Percentiles rank a stretch among this genome's conserved stretches.
Evolutionary conservation across 305 asterid species (phyloP).

Genomic region (Ajuga reptans): DNA sequence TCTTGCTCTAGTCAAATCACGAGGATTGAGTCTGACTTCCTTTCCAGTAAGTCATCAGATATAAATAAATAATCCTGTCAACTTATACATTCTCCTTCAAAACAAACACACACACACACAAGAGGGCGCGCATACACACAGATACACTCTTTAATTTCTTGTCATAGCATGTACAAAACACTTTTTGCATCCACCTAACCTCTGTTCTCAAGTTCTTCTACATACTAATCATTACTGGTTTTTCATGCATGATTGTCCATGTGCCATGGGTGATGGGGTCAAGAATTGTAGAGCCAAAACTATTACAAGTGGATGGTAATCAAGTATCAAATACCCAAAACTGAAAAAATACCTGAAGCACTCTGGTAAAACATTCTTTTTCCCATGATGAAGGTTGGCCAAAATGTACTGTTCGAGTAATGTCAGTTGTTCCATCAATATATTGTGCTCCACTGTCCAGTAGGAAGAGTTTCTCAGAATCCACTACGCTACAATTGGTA

Average conservation of each 20-base stretch:
- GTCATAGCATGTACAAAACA: not conserved
- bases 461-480: constrained; percentile 69
- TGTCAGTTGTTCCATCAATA: constrained; percentile 91
- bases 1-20: no score
- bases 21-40: no score
- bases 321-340: not conserved
- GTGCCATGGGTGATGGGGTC: not conserved
- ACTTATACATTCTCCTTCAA: no score
- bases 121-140: no score
- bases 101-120: no score
- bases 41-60: no score
- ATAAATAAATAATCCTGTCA: no score
- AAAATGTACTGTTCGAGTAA: constrained; percentile 93
- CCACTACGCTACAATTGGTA: constrained; percentile 64
- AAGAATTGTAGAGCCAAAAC: not conserved
- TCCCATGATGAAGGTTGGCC: constrained; percentile 80
- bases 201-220: not conserved
- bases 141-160: not conserved
- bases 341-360: constrained; percentile 62
- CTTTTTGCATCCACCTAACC: not conserved
- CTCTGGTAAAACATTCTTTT: constrained; percentile 88
- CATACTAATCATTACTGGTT: not conserved
- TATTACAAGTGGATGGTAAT: not conserved
- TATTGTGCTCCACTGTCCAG: constrained; percentile 96
- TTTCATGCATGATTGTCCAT: not conserved